Percentiles rank a stretch among this genome's conserved stretches.
Evolutionary conservation across 139 green algal species (phyloP).

Genomic region (Edaphochlamys debaryana): DNA sequence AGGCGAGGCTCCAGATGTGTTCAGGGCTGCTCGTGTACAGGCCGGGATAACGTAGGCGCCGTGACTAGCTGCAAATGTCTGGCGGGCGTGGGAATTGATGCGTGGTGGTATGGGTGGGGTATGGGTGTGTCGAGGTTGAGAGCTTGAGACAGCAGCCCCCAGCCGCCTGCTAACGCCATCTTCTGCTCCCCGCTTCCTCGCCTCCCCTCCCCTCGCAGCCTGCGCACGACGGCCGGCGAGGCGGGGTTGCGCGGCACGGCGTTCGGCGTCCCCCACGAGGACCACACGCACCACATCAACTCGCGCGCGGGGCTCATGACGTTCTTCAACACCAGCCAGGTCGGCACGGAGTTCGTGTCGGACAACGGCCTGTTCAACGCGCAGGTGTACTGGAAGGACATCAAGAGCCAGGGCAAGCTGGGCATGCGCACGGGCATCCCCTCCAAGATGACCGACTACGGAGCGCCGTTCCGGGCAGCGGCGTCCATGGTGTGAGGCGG

Average conservation of each 20-base stretch:
- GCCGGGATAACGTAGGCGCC: too few species aligned
- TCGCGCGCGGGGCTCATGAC: conserved; percentile 62
- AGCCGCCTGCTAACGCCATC: too few species aligned
- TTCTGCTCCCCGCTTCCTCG: too few species aligned
- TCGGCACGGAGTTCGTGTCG: conserved; percentile 44
- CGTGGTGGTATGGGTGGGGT: too few species aligned
- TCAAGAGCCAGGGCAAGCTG: conserved; percentile 26
- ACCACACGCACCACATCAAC: conserved; percentile 63
- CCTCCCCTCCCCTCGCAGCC: too few species aligned
- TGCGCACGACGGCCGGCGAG: conserved; percentile 62
- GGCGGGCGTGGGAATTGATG: too few species aligned
- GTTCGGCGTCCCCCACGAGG: conserved; percentile 8
- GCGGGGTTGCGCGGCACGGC: conserved; percentile 34
- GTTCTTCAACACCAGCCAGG: conserved; percentile 61
- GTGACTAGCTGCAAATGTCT: too few species aligned
- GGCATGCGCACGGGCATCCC: conserved; percentile 19
- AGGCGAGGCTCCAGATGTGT: too few species aligned
- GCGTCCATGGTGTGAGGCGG: conserved; percentile 30
- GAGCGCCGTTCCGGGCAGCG: conserved; percentile 12
- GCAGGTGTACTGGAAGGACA: conserved; percentile 35
- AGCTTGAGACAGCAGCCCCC: too few species aligned
- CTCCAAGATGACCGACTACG: conserved; percentile 24
- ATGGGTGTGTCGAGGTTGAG: too few species aligned
- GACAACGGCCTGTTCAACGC: conserved; percentile 57
- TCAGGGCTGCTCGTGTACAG: too few species aligned